These are phyloP conservation scores for Didymella pinodella DNA, from an alignment of 2,329 filamentous ascomycete species.

Conservation along the genomic window DNA sequence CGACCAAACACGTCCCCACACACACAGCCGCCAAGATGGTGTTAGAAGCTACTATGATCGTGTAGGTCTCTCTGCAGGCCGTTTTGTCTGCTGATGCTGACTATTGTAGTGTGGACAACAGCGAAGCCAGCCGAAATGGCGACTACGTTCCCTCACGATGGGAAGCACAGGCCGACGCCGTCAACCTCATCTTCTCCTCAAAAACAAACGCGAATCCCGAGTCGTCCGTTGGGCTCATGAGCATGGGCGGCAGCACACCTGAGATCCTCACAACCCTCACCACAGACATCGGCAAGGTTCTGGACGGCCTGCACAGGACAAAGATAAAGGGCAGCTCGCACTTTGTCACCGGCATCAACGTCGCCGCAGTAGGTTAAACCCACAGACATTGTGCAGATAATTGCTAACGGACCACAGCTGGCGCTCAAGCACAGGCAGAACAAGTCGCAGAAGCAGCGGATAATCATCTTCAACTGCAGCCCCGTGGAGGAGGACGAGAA, in stretches of 20 bases:
- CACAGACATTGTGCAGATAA: slow-evolving; percentile 78
- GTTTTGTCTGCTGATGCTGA: slow-evolving; percentile 26
- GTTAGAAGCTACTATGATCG: slow-evolving; percentile 99
- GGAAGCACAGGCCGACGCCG: slow-evolving; percentile 94
- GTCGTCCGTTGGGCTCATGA: slow-evolving; percentile 97
- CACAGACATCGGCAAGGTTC: slow-evolving; percentile 92
- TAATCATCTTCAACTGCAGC: slow-evolving; percentile 96
- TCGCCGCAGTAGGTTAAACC: slow-evolving; percentile 78
- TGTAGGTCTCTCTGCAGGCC: slow-evolving; percentile 56
- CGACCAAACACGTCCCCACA: slow-evolving; percentile 16
- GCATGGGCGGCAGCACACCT: slow-evolving; percentile 97
- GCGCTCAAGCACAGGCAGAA: slow-evolving; percentile 98
- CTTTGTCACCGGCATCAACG: slow-evolving; percentile 91
- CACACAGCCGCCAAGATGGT: slow-evolving; percentile 74
- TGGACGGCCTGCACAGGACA: slow-evolving; percentile 79
- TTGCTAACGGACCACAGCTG: slow-evolving; percentile 64
- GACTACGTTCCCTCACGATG: slow-evolving; percentile 91
- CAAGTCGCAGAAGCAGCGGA: slow-evolving; percentile 93
- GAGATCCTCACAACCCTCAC: slow-evolving; percentile 97
- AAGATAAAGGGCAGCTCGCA: slow-evolving; percentile 92
- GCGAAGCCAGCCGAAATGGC: slow-evolving; percentile 96
- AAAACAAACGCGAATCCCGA: slow-evolving; percentile 96
- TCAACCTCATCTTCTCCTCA: slow-evolving; percentile 92
- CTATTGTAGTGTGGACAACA: slow-evolving; percentile 83
- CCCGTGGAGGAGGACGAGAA: slow-evolving; percentile 90